Evolutionary conservation across 2,329 filamentous ascomycete genomes (phyloP).

Genomic region (Sporothrix curviconia): DNA sequence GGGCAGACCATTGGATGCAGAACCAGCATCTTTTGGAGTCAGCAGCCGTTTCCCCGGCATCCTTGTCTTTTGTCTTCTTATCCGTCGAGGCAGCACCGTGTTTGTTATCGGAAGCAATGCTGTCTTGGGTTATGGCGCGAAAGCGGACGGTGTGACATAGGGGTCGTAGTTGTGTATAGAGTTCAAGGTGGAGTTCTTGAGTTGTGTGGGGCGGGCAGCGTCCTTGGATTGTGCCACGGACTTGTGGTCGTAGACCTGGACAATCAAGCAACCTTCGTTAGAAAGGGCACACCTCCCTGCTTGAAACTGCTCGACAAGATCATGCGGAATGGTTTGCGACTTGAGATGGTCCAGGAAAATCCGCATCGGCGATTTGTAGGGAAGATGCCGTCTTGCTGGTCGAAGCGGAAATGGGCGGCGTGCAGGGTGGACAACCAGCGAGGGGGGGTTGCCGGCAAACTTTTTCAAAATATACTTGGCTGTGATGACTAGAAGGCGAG

Average conservation of each 20-base stretch:
- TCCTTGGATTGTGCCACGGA: constrained; percentile 55
- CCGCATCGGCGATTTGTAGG: constrained; percentile 88
- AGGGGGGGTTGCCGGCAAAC: constrained; percentile 61
- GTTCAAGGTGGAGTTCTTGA: constrained; percentile 60
- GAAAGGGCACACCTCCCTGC: constrained; percentile 64
- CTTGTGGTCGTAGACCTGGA: constrained; percentile 86
- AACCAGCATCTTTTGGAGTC: constrained; percentile 44
- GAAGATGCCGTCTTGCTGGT: constrained; percentile 90
- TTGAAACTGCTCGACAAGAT: constrained; percentile 76
- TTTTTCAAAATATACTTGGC: constrained; percentile 77
- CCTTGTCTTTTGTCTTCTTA: constrained; percentile 33
- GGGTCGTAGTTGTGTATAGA: constrained; percentile 91
- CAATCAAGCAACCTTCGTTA: constrained; percentile 94
- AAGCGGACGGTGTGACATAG: constrained; percentile 83
- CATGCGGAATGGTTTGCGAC: constrained; percentile 75
- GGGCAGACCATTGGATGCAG: constrained; percentile 31
- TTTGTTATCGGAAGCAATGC: constrained; percentile 23
- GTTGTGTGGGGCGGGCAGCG: constrained; percentile 45
- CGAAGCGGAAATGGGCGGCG: constrained; percentile 80
- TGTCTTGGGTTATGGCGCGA: constrained; percentile 64
- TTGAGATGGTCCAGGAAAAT: constrained; percentile 71
- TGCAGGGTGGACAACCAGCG: constrained; percentile 82
- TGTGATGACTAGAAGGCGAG: constrained; percentile 59
- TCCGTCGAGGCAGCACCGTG: constrained; percentile 21
- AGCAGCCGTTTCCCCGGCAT: constrained; percentile 30